These are phyloP conservation scores for Berberis thunbergii DNA, from an alignment of 164 flowering plant genomes.

Conservation along the genomic window DNA sequence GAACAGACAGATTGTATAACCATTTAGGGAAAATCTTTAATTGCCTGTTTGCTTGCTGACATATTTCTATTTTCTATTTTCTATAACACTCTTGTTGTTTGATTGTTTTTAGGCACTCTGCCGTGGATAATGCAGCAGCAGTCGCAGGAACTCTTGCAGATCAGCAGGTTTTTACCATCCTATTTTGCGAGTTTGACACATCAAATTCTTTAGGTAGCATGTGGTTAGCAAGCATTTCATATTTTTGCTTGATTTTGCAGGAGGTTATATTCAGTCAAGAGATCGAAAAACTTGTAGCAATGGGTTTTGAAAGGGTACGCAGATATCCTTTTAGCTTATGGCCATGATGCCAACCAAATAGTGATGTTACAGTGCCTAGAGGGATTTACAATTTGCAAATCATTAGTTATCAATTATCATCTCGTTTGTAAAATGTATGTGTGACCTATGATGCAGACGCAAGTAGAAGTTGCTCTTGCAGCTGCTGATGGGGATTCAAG, in stretches of 20 bases:
- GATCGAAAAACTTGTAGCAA: conserved; percentile 65
- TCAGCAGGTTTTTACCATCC: conserved; percentile 36
- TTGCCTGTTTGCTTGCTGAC: neutral
- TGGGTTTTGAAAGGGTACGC: conserved; percentile 95
- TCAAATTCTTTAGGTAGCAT: neutral
- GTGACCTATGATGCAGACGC: conserved; percentile 50
- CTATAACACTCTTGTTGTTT: neutral
- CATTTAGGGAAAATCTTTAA: neutral
- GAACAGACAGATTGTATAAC: too few species aligned
- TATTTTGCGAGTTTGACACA: neutral
- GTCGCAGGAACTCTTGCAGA: conserved; percentile 9
- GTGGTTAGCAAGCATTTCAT: conserved; percentile 1
- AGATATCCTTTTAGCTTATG: neutral
- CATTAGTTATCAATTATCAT: too few species aligned
- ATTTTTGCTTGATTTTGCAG: conserved; percentile 27
- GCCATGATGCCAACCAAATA: neutral
- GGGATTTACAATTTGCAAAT: neutral
- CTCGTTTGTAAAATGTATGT: neutral
- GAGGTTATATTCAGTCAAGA: conserved; percentile 47
- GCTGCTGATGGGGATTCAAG: conserved; percentile 89
- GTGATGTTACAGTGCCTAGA: neutral
- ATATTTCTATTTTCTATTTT: neutral
- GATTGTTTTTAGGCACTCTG: conserved; percentile 29
- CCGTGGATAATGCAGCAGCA: conserved; percentile 22
- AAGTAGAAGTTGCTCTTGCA: conserved; percentile 89